Evolutionary conservation across 441 rosid species (phyloP), one percentile per base, ranked within the genome.

Genomic region (Brassica balearica): DNA sequence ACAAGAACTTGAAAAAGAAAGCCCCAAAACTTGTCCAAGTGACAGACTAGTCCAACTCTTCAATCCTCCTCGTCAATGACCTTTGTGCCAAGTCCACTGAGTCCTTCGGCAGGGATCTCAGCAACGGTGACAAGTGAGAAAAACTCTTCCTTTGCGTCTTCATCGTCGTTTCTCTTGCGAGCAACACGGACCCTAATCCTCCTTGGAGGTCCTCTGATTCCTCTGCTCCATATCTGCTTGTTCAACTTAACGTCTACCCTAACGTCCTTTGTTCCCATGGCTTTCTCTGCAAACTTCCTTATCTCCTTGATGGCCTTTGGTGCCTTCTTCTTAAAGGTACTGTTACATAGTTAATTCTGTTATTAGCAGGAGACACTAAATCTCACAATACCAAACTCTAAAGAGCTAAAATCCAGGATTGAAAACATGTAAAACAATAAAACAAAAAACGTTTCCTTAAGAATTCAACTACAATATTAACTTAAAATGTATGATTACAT

Each of bases 261-360:
- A 1, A 91, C 93, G 71, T 92, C 97, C 6, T 82, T 85, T 1
- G 97, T 90, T 0, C 88, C 87, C 96, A 93, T 93, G 2, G 92
- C 96, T 74, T 92, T 91, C 75, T 89, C 90, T 3, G 95, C 91
- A 79, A 92, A 94, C 86, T 94, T 94, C 86, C 94, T 86, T 65
- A 94, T 90, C 76, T 92, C 96, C 86, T 94, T 92, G 6, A 94
- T 89, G 1, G 97, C 95, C 70, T 88, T 90, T 29, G 98, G 97
- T 48, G 98, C 98, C 86, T 92, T 92, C 95, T 94, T 92, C 89
- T 94, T 92, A 83, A 94, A 92, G 8, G 96, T 94, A 78, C 97
- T 94, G 85, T 67, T 1, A 12, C 22, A 29, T 20, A 2, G 56
- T 66, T 0, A 36, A 15, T 0, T 0, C 10, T 10, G 3, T 25